Conservation (phyloP, 176 grass and related monocot genomes). For the Musa acuminata region DNA sequence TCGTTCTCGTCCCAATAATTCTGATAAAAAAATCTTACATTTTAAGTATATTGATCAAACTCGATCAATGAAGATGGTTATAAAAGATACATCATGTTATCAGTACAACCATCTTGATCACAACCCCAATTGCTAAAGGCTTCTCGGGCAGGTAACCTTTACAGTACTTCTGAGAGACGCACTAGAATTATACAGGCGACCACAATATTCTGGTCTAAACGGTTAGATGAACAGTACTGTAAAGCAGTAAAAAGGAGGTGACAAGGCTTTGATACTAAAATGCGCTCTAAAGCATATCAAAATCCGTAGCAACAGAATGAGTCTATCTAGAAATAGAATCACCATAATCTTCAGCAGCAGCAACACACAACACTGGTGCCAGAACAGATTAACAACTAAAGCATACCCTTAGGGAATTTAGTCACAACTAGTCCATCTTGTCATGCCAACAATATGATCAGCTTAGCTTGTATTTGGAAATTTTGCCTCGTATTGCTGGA, state of each 20-base stretch:
- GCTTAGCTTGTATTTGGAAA: constrained; percentile 34
- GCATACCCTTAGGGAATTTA: background rate
- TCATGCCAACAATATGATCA: background rate
- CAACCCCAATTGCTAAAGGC: too few species aligned
- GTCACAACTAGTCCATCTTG: background rate
- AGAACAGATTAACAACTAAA: background rate
- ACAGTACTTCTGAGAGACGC: too few species aligned
- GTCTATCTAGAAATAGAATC: background rate
- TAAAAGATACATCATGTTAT: too few species aligned
- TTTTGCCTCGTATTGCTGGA: constrained; percentile 62
- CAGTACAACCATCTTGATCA: too few species aligned
- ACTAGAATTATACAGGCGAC: too few species aligned
- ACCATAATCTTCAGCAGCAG: background rate
- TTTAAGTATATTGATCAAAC: too few species aligned
- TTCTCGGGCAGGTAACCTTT: too few species aligned
- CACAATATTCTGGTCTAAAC: background rate
- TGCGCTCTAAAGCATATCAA: background rate
- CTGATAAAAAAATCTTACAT: too few species aligned
- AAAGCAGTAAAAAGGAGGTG: background rate
- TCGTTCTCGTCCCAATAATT: too few species aligned
- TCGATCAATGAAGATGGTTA: too few species aligned
- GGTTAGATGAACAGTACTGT: background rate
- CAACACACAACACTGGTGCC: background rate
- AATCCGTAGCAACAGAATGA: background rate
- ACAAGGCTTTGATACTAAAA: background rate